phyloP scores from a whole-genome alignment of 1,284 basidiomycete genomes.

The Tranzscheliella williamsii region DNA sequence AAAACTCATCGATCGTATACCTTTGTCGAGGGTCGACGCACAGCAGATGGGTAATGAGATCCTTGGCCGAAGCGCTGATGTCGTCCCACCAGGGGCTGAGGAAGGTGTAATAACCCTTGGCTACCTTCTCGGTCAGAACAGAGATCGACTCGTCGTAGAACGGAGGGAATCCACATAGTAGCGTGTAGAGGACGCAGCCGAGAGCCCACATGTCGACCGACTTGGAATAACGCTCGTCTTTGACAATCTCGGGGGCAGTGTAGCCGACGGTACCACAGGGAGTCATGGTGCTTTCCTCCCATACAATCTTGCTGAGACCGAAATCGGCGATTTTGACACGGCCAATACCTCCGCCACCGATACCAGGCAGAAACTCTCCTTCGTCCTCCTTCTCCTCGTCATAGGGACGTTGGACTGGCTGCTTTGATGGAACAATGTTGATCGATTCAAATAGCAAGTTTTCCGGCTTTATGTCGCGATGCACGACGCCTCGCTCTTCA shows the following conservation, averaged over 20 bases:
- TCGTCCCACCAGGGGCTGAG: conserved; percentile 99
- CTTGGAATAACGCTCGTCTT: conserved; percentile 97
- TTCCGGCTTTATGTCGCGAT: conserved; percentile 98
- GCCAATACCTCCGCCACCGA: conserved; percentile 96
- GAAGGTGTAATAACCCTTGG: conserved; percentile 96
- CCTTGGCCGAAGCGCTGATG: conserved; percentile 86
- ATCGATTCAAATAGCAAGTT: conserved; percentile 94
- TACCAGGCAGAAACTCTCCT: conserved; percentile 86
- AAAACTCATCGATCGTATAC: conserved; percentile 97
- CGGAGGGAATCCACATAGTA: conserved; percentile 95
- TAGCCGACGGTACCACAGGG: conserved; percentile 99
- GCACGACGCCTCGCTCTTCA: conserved; percentile 96
- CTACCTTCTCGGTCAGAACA: conserved; percentile 97
- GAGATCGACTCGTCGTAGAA: conserved; percentile 99
- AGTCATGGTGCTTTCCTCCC: conserved; percentile 99
- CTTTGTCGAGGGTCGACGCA: conserved; percentile 94
- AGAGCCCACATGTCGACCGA: conserved; percentile 99
- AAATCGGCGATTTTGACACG: conserved; percentile 99
- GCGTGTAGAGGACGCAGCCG: conserved; percentile 95
- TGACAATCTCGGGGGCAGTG: conserved; percentile 98
- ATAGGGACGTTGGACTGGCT: conserved; percentile 74
- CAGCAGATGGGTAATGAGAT: conserved; percentile 89
- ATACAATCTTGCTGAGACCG: conserved; percentile 95
- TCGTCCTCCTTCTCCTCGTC: conserved; percentile 99
- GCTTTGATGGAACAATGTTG: conserved; percentile 85